These are phyloP conservation scores for Blastobotrys aristatus DNA, from an alignment of 1,139 yeast species.

Conservation along the genomic window DNA sequence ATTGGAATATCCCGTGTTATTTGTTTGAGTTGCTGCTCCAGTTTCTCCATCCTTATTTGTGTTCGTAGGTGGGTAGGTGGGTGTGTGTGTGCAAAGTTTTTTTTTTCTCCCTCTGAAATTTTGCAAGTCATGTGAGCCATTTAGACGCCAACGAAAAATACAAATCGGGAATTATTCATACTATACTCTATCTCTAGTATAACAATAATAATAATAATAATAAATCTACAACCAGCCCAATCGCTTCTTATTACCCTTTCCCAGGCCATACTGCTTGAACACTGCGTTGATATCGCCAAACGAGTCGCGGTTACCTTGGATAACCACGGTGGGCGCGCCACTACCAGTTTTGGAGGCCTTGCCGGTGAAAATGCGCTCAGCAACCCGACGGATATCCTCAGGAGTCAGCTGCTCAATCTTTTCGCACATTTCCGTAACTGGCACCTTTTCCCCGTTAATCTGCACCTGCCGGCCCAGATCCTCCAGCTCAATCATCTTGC, in stretches of 20 bases:
- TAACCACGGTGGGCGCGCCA: slow-evolving; percentile 73
- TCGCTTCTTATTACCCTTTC: slow-evolving; percentile 30
- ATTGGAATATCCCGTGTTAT: slow-evolving; percentile 45
- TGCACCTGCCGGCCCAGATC: slow-evolving; percentile 95
- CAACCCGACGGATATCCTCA: slow-evolving; percentile 66
- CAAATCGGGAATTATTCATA: background rate
- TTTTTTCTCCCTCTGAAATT: too few species aligned
- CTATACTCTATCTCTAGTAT: background rate
- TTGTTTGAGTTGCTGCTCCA: slow-evolving; percentile 38
- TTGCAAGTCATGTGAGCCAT: too few species aligned
- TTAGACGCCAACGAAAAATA: too few species aligned
- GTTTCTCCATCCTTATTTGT: slow-evolving; percentile 18
- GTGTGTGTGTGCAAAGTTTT: background rate
- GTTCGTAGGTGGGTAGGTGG: too few species aligned
- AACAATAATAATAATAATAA: background rate
- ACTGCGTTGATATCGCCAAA: slow-evolving; percentile 80
- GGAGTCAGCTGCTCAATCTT: slow-evolving; percentile 66
- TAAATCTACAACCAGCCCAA: slow-evolving; percentile 10
- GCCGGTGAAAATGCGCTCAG: slow-evolving; percentile 71
- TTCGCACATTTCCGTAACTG: slow-evolving; percentile 75
- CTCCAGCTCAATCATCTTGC: slow-evolving; percentile 85
- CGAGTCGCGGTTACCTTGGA: slow-evolving; percentile 80
- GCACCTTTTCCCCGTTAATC: slow-evolving; percentile 72
- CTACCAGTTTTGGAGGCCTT: slow-evolving; percentile 47
- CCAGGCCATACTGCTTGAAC: slow-evolving; percentile 69